Base-by-base conservation (phyloP, 148 eudicot species). In the Persicaria tinctoria region DNA sequence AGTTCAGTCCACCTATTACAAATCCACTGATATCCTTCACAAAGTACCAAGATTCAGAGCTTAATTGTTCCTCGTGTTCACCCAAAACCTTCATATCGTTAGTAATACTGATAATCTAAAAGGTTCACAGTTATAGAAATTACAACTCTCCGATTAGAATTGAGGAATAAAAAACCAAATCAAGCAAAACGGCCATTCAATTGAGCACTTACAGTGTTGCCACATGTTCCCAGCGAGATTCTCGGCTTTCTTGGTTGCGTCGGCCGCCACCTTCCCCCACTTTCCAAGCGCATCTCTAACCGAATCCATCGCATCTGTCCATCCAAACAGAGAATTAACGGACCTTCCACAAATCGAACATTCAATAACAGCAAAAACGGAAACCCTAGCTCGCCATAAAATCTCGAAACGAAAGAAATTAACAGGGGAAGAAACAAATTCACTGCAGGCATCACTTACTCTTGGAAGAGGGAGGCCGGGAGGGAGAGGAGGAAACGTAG, bases 251-350 rank as follows among this genome's bases (percentile, higher is more conserved):
- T 76, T 88, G 8, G 93, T 81, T 0, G 97, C 95, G 71, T 91
- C 97, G 3, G 93, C 89, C 10, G 98, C 98, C 75, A 77, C 85
- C 89, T 91, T 93, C 23, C 95, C 93, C 93, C 90, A 93, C 79
- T 85, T 87, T 17, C 91, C 93, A 3, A 91, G 78, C 85, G 79
- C 95, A 76, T 86, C 98, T 83, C 88, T 93, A 75, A 93, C 85
- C 16, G 93, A 63, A 9, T 91, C 98, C 85, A 91, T 77, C 74
- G 81, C 76, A 83, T 84, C 98, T 91, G 70, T 44, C 23, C 59
- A 18, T 18, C 18, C 13, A 54, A 73, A 69, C 10, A 12, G 9
- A 41, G 5, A 11, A 73, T 72, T 8, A 56, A 56, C 62, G 18
- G 20, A 18, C n/a, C 23, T 7, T 18, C 10, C 9, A 17, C 3